phyloP scores from a whole-genome alignment of 352 stramenopile species.

The Globisporangium paddicum region DNA sequence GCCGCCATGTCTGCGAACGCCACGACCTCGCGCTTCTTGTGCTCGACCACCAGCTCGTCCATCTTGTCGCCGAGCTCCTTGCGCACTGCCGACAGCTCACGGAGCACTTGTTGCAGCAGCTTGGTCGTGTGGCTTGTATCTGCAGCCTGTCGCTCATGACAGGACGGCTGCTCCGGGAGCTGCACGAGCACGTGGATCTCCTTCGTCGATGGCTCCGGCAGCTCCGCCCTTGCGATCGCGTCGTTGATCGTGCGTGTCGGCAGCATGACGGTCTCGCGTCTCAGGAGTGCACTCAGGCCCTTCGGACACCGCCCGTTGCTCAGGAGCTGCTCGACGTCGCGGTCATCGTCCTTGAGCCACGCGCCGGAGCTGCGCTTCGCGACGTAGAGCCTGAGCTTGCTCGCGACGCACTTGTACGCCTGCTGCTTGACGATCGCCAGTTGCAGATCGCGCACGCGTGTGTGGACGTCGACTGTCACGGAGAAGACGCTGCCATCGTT shows the following conservation, averaged over 20 bases:
- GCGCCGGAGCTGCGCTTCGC: constrained; percentile 1
- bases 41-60: constrained; percentile 1
- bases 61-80: constrained; percentile 4
- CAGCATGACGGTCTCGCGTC: not conserved
- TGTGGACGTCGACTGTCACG: not conserved
- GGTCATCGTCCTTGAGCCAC: constrained; percentile 9
- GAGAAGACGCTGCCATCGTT: constrained; percentile 5
- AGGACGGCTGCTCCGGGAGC: not conserved
- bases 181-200: constrained; percentile 4
- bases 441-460: not conserved
- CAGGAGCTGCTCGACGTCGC: constrained; percentile 3
- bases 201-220: not conserved
- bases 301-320: constrained; percentile 1
- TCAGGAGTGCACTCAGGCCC: not conserved
- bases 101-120: constrained; percentile 1
- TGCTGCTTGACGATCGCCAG: not conserved
- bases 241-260: not conserved
- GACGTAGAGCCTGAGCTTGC: constrained; percentile 5
- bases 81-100: not conserved
- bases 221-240: not conserved
- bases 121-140: not conserved
- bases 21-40: constrained; percentile 3
- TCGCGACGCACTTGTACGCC: constrained; percentile 1
- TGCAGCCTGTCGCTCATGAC: not conserved
- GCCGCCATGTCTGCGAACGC: constrained; percentile 2